Conservation (phyloP, 257 asterid genomes). For the Salvia rosmarinus region DNA sequence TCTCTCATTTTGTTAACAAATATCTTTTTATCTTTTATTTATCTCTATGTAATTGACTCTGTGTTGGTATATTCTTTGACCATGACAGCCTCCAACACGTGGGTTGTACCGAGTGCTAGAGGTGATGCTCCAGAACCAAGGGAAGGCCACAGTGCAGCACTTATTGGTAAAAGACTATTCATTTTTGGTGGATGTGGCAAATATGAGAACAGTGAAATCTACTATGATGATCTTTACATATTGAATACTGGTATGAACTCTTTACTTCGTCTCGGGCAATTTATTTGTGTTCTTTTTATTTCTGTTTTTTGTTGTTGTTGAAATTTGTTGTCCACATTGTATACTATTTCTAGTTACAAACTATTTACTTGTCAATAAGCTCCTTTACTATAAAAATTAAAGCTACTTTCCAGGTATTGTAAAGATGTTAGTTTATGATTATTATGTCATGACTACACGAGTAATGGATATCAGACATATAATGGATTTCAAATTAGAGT, state of each 20-base stretch:
- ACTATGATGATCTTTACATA: constrained; percentile 90
- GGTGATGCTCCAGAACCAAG: constrained; percentile 93
- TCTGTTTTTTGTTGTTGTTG: neutral
- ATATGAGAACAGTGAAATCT: constrained; percentile 63
- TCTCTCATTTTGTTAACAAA: neutral
- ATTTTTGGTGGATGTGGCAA: constrained; percentile 97
- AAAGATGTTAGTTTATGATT: constrained; percentile 10
- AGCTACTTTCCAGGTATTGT: constrained; percentile 12
- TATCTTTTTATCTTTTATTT: neutral
- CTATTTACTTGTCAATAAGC: constrained; percentile 13
- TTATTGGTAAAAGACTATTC: constrained; percentile 85
- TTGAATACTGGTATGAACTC: constrained; percentile 71
- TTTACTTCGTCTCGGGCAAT: constrained; percentile 9
- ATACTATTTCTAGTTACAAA: neutral
- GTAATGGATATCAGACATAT: neutral
- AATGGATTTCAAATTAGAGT: constrained; percentile 31
- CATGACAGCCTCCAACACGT: constrained; percentile 70
- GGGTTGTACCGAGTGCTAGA: constrained; percentile 81
- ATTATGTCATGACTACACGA: constrained; percentile 21
- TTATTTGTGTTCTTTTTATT: neutral
- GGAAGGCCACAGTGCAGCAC: constrained; percentile 98
- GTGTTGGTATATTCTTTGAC: constrained; percentile 20
- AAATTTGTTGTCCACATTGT: constrained; percentile 13
- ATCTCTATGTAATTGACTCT: constrained; percentile 14
- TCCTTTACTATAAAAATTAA: neutral